Base-by-base conservation (phyloP, 169 alveolate genomes). In the Amoebophrya sp. region DNA sequence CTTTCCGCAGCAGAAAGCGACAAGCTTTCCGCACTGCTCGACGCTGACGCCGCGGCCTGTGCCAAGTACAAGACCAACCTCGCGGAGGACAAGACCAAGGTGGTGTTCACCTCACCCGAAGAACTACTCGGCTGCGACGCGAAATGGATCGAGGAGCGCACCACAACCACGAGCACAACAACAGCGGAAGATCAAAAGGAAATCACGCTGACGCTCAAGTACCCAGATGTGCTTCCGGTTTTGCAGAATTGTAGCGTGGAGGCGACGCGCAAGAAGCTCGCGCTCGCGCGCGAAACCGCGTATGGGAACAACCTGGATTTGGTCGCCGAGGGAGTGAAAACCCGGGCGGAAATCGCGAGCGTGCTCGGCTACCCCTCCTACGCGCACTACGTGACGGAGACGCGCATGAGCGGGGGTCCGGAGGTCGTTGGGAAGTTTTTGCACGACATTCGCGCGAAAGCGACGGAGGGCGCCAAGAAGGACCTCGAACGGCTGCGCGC, bases 401-500 rank as follows among this genome's bases (percentile, higher is more conserved):
- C 41, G 43, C 38, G 69, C 7, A 89, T 89, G 91, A 26, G 88
- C 45, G 69, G 69, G 45, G 13, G 15, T 2, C 88, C 91, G 31
- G 50, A 58, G 40, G 38, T 20, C 13, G 91, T 89, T 20, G 15
- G 23, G 23, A 69, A 45, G 50, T 89, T 89, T 88, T 88, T 89
- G 50, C 40, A 26, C 88, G 91, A 41, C 15, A 89, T 89, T 38
- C 43, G 41, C 50, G 91, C 42, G 20, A 89, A 89, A 34, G 91
- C 69, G 31, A 26, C 38, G 45, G 50, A 13, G 29, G 69, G 91
- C 45, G 91, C 67, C 34, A 45, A n/a, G 91, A 26, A 29, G 38
- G 88, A 43, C 40, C 13, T 26, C 43, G 69, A 41, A 48, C 39
- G 69, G 26, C 91, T 89, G 43, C 78, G 48, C 23, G 48, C 88